Evolutionary conservation across 164 flowering plant species (phyloP).

Genomic region (Chloranthus sessilifolius): DNA sequence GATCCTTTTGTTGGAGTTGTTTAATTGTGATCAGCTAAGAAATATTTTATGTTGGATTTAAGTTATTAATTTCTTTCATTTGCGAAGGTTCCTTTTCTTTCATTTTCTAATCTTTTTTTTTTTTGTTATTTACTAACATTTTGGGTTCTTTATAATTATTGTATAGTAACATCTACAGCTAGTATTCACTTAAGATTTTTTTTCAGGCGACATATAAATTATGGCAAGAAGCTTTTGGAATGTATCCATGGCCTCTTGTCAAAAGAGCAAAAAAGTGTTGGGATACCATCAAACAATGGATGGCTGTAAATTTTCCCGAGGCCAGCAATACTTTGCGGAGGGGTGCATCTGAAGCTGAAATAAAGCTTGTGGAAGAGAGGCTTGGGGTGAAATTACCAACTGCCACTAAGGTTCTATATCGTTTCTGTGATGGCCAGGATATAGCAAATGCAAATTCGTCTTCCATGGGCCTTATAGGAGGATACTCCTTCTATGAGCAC

Average conservation of each 20-base stretch:
- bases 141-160: too few species aligned
- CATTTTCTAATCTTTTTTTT: too few species aligned
- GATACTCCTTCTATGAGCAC: slow-evolving; percentile 63
- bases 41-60: too few species aligned
- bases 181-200: too few species aligned
- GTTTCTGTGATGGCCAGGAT: slow-evolving; percentile 81
- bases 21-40: too few species aligned
- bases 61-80: too few species aligned
- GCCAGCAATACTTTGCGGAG: slow-evolving; percentile 39
- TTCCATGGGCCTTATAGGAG: slow-evolving; percentile 76
- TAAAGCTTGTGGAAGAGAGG: slow-evolving; percentile 43
- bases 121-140: too few species aligned
- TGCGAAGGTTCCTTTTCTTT: too few species aligned
- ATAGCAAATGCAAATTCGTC: slow-evolving; percentile 3
- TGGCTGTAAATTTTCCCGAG: slow-evolving; percentile 43
- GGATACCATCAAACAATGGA: slow-evolving; percentile 50
- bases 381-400: slow-evolving; percentile 72
- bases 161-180: too few species aligned
- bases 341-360: slow-evolving; percentile 76
- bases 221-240: slow-evolving; percentile 66
- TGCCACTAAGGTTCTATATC: slow-evolving; percentile 73
- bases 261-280: slow-evolving; percentile 53
- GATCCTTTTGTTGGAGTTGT: too few species aligned
- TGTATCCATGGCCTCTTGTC: slow-evolving; percentile 71
- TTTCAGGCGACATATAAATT: slow-evolving; percentile 51